Evolutionary conservation across 176 grass and related monocot genomes (phyloP).

Genomic region (Oryza glaberrima): DNA sequence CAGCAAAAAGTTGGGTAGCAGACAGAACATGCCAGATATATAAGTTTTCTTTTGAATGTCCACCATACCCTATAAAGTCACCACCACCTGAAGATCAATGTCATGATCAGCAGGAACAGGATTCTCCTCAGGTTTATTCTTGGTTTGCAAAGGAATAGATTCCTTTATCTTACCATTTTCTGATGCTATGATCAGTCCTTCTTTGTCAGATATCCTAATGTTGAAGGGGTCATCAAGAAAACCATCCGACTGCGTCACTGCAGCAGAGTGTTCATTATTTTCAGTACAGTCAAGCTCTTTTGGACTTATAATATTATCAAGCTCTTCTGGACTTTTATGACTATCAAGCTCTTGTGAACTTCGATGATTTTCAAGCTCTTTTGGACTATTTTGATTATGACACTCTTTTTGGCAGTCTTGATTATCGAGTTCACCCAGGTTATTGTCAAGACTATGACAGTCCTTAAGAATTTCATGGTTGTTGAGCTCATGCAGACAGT

Average conservation of each 20-base stretch:
- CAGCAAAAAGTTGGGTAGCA: slow-evolving; percentile 8
- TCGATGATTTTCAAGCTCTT: not conserved
- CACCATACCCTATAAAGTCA: slow-evolving; percentile 40
- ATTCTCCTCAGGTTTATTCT: slow-evolving; percentile 37
- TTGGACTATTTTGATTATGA: not conserved
- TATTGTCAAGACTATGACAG: not conserved
- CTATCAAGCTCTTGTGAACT: not conserved
- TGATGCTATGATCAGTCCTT: slow-evolving; percentile 24
- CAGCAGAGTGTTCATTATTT: slow-evolving; percentile 12
- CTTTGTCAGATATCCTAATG: slow-evolving; percentile 38
- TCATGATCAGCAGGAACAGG: slow-evolving; percentile 46
- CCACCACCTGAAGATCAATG: slow-evolving; percentile 49
- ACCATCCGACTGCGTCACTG: slow-evolving; percentile 35
- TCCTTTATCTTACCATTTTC: slow-evolving; percentile 46
- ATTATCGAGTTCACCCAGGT: slow-evolving; percentile 17
- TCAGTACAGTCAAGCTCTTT: slow-evolving; percentile 17
- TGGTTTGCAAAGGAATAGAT: slow-evolving; percentile 43
- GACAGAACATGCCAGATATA: slow-evolving; percentile 17
- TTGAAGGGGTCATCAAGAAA: slow-evolving; percentile 48
- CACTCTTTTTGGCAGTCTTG: slow-evolving; percentile 31
- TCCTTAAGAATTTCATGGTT: slow-evolving; percentile 9
- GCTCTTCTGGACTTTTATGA: not conserved
- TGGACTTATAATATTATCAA: not conserved
- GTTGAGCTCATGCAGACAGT: slow-evolving; percentile 17
- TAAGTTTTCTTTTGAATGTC: slow-evolving; percentile 28